These are phyloP conservation scores for Sclerotinia spermophila DNA, from an alignment of 2,329 filamentous ascomycete species.

Conservation along the genomic window DNA sequence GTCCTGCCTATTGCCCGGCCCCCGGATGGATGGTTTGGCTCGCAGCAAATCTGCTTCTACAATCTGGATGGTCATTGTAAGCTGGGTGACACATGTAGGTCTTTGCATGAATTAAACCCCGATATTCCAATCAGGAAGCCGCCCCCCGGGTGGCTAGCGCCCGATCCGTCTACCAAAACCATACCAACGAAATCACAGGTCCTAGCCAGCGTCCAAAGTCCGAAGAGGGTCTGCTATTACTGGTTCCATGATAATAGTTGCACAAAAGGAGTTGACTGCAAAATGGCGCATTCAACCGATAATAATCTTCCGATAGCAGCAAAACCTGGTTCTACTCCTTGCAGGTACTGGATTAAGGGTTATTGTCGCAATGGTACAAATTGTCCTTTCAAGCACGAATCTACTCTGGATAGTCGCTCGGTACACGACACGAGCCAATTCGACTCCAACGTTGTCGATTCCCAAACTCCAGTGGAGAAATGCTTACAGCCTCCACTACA, in stretches of 20 bases:
- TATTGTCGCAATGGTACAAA: background rate
- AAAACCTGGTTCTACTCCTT: background rate
- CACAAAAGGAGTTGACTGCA: constrained; percentile 4
- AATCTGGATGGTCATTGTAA: constrained; percentile 8
- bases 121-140: background rate
- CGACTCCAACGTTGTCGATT: background rate
- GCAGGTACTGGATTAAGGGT: background rate
- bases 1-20: background rate
- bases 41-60: constrained; percentile 22
- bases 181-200: background rate
- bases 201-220: background rate
- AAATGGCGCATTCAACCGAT: constrained; percentile 7
- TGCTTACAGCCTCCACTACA: background rate
- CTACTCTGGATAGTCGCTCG: background rate
- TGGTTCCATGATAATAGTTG: constrained; percentile 19
- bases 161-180: background rate
- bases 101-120: background rate
- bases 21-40: background rate
- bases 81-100: background rate
- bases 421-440: background rate
- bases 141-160: background rate
- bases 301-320: background rate
- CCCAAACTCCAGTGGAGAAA: background rate
- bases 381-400: background rate
- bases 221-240: constrained; percentile 1